Percentiles rank a stretch among this genome's conserved stretches.
phyloP scores from a whole-genome alignment of 2,329 filamentous ascomycete species.

The Diaporthe destruens region DNA sequence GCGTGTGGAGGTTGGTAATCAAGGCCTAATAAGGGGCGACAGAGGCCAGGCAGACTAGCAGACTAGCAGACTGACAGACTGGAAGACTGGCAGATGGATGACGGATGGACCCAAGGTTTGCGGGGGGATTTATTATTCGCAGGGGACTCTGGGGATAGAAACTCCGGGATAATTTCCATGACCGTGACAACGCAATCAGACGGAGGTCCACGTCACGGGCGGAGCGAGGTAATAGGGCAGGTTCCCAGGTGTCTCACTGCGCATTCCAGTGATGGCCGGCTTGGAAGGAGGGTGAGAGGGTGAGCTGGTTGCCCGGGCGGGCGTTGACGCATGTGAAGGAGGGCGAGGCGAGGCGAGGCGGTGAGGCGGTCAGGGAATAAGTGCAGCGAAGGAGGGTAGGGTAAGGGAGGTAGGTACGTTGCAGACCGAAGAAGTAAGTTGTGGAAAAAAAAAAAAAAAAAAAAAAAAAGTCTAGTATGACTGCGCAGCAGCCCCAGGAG shows the following conservation, averaged over 20 bases:
- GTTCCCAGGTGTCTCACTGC: constrained; percentile 40
- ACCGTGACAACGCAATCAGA: constrained; percentile 4
- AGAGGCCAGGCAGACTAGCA: constrained; percentile 33
- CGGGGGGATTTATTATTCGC: constrained; percentile 27
- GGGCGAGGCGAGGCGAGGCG: constrained; percentile 39
- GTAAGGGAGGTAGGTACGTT: not conserved
- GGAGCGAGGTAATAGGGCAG: constrained; percentile 27
- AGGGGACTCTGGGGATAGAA: constrained; percentile 26
- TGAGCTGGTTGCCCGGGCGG: constrained; percentile 26
- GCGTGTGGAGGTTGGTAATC: constrained; percentile 19
- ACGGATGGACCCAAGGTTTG: constrained; percentile 26
- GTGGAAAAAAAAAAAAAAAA: not conserved
- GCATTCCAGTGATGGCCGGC: constrained; percentile 39
- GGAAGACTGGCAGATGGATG: not conserved
- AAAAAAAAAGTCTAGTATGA: not conserved
- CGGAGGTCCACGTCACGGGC: constrained; percentile 5
- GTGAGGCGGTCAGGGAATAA: constrained; percentile 41
- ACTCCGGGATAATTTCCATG: constrained; percentile 30
- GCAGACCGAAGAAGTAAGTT: not conserved
- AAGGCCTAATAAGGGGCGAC: constrained; percentile 10
- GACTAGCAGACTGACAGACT: too few relatives aligned
- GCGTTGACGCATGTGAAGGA: constrained; percentile 39
- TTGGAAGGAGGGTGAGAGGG: constrained; percentile 11
- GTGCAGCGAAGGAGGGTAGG: constrained; percentile 16
- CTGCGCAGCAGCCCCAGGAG: not conserved